Conservation (phyloP, 257 asterid genomes). For the Primulina tabacum region DNA sequence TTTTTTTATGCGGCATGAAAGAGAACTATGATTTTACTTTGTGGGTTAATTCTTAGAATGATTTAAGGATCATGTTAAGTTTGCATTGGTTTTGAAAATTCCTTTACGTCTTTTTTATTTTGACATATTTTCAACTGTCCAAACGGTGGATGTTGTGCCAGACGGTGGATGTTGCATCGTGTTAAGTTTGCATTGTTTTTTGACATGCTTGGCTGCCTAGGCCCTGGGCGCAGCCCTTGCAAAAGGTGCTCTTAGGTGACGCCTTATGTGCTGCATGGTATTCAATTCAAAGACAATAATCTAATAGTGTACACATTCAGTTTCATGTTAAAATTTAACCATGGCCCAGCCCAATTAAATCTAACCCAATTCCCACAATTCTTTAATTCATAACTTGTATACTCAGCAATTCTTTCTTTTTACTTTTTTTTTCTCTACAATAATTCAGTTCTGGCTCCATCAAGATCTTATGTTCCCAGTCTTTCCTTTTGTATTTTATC, state of each 20-base stretch:
- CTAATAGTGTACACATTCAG: neutral
- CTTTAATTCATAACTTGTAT: no score
- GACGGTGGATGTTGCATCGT: no score
- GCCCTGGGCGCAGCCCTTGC: neutral
- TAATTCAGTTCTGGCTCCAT: neutral
- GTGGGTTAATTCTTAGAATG: neutral
- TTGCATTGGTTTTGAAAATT: neutral
- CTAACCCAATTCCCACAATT: neutral
- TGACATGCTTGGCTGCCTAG: neutral
- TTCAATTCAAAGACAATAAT: neutral
- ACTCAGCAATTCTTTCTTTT: no score
- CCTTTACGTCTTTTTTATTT: no score
- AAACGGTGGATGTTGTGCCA: neutral
- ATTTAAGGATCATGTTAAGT: neutral
- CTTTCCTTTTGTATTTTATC: neutral
- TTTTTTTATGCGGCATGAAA: neutral
- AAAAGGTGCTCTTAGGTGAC: neutral
- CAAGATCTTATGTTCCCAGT: neutral
- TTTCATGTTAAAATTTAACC: neutral
- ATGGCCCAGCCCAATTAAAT: neutral
- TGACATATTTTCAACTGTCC: neutral
- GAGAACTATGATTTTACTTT: neutral
- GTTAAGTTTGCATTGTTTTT: no score
- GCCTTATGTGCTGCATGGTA: neutral
- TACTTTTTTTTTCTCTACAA: no score